A percentile compares a stretch with the other conserved stretches of the same genome.
Evolutionary conservation across 176 grass and related monocot genomes (phyloP).

Genomic region (Hsuehochloa calcarea): DNA sequence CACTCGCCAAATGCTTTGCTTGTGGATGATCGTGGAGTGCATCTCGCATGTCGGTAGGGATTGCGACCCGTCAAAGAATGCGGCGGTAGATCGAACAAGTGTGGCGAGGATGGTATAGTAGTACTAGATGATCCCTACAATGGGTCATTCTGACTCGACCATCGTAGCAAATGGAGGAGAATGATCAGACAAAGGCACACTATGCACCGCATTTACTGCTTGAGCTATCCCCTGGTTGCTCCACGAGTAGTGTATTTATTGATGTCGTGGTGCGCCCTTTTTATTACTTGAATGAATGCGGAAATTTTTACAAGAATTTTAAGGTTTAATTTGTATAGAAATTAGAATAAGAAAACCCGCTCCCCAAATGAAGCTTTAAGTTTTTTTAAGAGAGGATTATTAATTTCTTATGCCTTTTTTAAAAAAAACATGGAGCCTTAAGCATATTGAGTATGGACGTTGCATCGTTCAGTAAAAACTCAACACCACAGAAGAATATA

Average conservation of each 20-base stretch:
- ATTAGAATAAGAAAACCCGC: too few species aligned
- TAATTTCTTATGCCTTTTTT: too few species aligned
- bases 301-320: too few species aligned
- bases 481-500: too few species aligned
- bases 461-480: too few species aligned
- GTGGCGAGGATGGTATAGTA: not conserved
- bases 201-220: not conserved
- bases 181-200: not conserved
- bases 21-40: not conserved
- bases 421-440: too few species aligned
- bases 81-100: not conserved
- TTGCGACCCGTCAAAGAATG: not conserved
- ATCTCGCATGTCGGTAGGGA: not conserved
- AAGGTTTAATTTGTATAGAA: too few species aligned
- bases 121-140: not conserved
- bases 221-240: not conserved
- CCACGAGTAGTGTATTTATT: not conserved
- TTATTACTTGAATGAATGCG: too few species aligned
- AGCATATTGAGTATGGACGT: too few species aligned
- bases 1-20: not conserved
- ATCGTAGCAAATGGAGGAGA: not conserved
- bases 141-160: not conserved
- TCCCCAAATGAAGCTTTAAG: too few species aligned
- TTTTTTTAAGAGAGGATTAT: too few species aligned
- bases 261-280: not conserved